phyloP scores from a whole-genome alignment of 2,329 filamentous ascomycete genomes.

The Lachnellula suecica region DNA sequence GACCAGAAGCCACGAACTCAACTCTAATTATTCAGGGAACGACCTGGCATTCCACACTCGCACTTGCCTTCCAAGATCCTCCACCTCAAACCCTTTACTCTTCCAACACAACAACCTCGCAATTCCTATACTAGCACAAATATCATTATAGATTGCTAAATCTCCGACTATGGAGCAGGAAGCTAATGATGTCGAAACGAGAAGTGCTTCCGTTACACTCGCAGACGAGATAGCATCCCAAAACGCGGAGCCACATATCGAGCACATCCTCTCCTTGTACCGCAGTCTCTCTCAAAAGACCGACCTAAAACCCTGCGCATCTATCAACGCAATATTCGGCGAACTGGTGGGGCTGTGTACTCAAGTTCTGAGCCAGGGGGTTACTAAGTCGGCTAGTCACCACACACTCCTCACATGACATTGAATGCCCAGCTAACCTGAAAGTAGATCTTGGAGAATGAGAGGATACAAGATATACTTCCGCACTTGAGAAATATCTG shows the following conservation, averaged over 20 bases:
- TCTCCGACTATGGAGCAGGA: neutral
- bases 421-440: neutral
- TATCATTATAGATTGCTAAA: no score
- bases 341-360: slow-evolving; percentile 38
- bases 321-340: slow-evolving; percentile 36
- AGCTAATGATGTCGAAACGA: neutral
- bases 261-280: slow-evolving; percentile 4
- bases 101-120: neutral
- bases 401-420: neutral
- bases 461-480: slow-evolving; percentile 34
- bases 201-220: neutral
- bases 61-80: neutral
- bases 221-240: neutral
- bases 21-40: no score
- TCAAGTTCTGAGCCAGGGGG: slow-evolving; percentile 22
- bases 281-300: slow-evolving; percentile 2
- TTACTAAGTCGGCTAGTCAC: slow-evolving; percentile 23
- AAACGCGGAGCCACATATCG: neutral
- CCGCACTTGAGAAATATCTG: slow-evolving; percentile 41
- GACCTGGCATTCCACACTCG: neutral
- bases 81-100: neutral
- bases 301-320: slow-evolving; percentile 32
- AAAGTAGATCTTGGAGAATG: slow-evolving; percentile 35
- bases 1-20: no score
- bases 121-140: neutral